Conservation (phyloP, 2,329 filamentous ascomycete genomes). For the Pyrenophora teres region DNA sequence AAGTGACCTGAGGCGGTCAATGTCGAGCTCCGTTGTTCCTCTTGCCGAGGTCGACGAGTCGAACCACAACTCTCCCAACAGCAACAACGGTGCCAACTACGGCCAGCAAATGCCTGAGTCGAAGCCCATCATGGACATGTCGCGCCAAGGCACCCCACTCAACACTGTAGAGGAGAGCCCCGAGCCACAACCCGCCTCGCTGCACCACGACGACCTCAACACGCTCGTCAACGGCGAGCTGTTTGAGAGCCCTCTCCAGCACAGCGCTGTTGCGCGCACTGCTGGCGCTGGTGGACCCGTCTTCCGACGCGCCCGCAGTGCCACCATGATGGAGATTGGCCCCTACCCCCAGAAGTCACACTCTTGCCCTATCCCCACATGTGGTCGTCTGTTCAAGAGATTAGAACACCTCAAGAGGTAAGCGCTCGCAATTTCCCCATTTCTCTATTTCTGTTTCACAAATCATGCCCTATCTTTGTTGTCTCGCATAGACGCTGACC, state of each 20-base stretch:
- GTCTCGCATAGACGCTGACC: slow-evolving; percentile 56
- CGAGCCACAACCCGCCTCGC: slow-evolving; percentile 69
- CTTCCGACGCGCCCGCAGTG: slow-evolving; percentile 87
- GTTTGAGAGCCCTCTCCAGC: slow-evolving; percentile 55
- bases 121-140: slow-evolving; percentile 76
- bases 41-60: slow-evolving; percentile 79
- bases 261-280: slow-evolving; percentile 63
- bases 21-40: slow-evolving; percentile 84
- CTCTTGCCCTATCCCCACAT: slow-evolving; percentile 98
- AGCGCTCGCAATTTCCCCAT: slow-evolving; percentile 54
- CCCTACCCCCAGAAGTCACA: slow-evolving; percentile 98
- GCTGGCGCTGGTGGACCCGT: slow-evolving; percentile 70
- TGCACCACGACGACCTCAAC: slow-evolving; percentile 72
- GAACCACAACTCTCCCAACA: slow-evolving; percentile 77
- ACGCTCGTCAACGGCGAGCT: slow-evolving; percentile 46
- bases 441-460: neutral
- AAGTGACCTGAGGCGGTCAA: slow-evolving; percentile 87
- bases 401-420: slow-evolving; percentile 99
- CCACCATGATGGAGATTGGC: slow-evolving; percentile 93
- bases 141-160: slow-evolving; percentile 87
- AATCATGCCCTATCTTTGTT: slow-evolving; percentile 20
- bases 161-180: slow-evolving; percentile 84
- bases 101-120: slow-evolving; percentile 72
- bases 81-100: slow-evolving; percentile 62
- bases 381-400: slow-evolving; percentile 96